Base-by-base conservation (phyloP, 208 protist genomes). In the Wallacemonas collosoma region DNA sequence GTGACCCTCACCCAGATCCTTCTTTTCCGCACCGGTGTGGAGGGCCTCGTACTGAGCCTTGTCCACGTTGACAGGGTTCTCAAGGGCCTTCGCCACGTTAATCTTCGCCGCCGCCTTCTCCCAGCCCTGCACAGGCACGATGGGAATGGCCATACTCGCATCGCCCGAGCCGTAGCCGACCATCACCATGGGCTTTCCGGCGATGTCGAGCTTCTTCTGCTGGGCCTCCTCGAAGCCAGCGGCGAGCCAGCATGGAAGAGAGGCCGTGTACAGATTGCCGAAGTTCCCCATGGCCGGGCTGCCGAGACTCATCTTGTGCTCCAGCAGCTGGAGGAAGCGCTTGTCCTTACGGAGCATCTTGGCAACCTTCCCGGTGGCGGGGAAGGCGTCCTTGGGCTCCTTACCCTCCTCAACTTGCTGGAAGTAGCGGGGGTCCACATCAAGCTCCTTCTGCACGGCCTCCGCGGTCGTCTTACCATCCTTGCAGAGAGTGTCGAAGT, bases 231-330 rank as follows among this genome's bases (percentile, higher is more conserved):
- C 92, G 68, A 95, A 92, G 44, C 92, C 92, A 58, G 90, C 89
- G 51, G 89, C 89, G 64, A 97, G 73, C 92, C 92, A 97, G 80
- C 89, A 94, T 6, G 92, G 92, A 53, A 97, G 86, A 61, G 92
- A 97, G 41, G 92, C 92, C 17, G 92, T 95, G 87, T 97, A 97
- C 55, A 97, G 82, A 75, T 97, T 97, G 69, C 92, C 92, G 76
- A 95, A 94, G 73, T 95, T 93, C 65, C 77, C 85, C 88, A 95
- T 94, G n/a, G 86, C 70, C 36, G 78, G 61, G 78, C 88, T 94
- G 67, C 92, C 92, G 64, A 97, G 83, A 75, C 85, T 92, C 92
- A 97, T 94, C 85, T 97, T 97, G 35, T 74, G 44, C 76, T 81
- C 77, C 15, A 97, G 87, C 56, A 97, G 80, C 38, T 79, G 57